Percentiles rank a stretch among this genome's conserved stretches.
Conservation (phyloP, 1,284 basidiomycete species). For the Anthracocystis setariae region DNA sequence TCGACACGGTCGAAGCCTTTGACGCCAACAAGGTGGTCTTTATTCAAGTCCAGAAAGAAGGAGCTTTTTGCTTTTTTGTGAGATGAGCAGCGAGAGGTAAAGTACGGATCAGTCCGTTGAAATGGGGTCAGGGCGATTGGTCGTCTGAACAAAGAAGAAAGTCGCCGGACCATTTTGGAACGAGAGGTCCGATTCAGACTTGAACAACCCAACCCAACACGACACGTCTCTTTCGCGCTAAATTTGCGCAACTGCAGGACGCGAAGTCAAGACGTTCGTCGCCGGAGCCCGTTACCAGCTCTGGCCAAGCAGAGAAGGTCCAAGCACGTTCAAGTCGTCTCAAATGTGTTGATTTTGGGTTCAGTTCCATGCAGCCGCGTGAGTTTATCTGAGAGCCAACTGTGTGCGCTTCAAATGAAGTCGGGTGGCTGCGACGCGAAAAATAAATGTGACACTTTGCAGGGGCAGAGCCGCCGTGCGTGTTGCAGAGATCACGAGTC, state of each 20-base stretch:
- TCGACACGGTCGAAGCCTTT: no score
- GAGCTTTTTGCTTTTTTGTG: no score
- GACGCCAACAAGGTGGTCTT: no score
- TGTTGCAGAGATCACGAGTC: not conserved
- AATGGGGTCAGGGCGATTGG: no score
- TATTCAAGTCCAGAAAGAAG: no score
- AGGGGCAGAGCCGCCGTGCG: not conserved
- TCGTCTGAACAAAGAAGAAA: no score
- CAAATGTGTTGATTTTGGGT: not conserved
- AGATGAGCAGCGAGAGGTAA: no score
- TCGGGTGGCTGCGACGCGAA: conserved; percentile 18
- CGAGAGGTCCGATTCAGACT: not conserved
- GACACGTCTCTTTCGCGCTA: conserved; percentile 12
- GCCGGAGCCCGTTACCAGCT: conserved; percentile 9
- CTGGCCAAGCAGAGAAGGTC: conserved; percentile 7
- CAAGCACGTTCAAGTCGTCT: not conserved
- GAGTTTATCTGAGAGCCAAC: not conserved
- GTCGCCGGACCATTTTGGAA: not conserved
- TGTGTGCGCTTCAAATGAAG: not conserved
- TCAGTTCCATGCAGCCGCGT: not conserved
- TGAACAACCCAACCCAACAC: conserved; percentile 8
- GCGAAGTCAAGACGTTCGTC: not conserved
- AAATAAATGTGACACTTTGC: conserved; percentile 21
- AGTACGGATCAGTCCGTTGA: not conserved
- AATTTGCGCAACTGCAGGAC: conserved; percentile 3